Evolutionary conservation across 768 basidiomycete species (phyloP).

Genomic region (Kondoa malvinella): DNA sequence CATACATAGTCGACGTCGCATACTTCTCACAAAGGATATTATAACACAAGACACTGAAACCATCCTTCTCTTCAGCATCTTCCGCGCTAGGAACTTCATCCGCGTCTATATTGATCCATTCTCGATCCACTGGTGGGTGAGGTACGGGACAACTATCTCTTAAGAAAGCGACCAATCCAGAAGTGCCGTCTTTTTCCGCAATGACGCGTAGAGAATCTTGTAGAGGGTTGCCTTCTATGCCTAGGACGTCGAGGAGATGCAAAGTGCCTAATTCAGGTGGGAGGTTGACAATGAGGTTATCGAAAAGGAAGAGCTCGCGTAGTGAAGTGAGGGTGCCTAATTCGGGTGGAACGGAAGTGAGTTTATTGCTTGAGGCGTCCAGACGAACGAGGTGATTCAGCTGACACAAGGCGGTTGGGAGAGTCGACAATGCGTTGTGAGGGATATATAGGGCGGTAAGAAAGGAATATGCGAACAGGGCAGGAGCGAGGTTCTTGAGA

Average conservation of each 20-base stretch:
- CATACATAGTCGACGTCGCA: slow-evolving; percentile 75
- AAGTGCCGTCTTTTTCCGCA: slow-evolving; percentile 88
- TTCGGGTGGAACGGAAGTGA: slow-evolving; percentile 61
- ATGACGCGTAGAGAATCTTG: slow-evolving; percentile 57
- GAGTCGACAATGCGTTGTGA: slow-evolving; percentile 62
- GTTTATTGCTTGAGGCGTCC: slow-evolving; percentile 76
- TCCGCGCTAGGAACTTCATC: slow-evolving; percentile 22
- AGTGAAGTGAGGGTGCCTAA: slow-evolving; percentile 76
- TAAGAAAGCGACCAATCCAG: slow-evolving; percentile 69
- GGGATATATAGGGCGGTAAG: slow-evolving; percentile 89
- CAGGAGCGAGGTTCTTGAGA: slow-evolving; percentile 73
- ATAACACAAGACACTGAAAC: slow-evolving; percentile 68
- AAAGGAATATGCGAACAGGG: slow-evolving; percentile 70
- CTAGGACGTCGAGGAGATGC: slow-evolving; percentile 79
- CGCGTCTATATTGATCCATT: slow-evolving; percentile 41
- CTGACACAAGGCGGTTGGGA: slow-evolving; percentile 68
- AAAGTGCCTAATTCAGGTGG: slow-evolving; percentile 76
- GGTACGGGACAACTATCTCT: slow-evolving; percentile 82
- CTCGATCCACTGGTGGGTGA: slow-evolving; percentile 57
- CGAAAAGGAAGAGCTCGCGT: slow-evolving; percentile 85
- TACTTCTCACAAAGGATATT: slow-evolving; percentile 87
- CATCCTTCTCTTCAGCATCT: slow-evolving; percentile 26
- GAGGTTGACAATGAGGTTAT: slow-evolving; percentile 73
- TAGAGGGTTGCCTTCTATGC: slow-evolving; percentile 92
- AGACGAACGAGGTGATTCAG: slow-evolving; percentile 73